Evolutionary conservation across 2,329 filamentous ascomycete genomes (phyloP).

Genomic region (Ophiostoma piceae): DNA sequence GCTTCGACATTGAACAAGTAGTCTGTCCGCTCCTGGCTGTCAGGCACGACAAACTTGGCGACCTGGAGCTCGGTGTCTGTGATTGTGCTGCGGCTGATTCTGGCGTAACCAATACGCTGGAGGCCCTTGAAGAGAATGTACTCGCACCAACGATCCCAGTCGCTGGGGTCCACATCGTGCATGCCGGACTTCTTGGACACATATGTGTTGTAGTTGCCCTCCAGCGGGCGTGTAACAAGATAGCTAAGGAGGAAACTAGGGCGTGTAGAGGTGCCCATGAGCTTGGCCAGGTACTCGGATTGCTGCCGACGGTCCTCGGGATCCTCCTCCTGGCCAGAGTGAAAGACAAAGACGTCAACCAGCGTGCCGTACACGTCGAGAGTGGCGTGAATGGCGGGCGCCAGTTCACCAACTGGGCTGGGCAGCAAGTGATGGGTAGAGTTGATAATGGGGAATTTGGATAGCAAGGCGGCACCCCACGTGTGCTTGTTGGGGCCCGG

Average conservation of each 20-base stretch:
- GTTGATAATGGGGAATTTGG: conserved; percentile 93
- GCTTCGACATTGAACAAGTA: conserved; percentile 46
- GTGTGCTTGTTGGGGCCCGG: conserved; percentile 98
- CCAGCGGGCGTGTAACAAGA: conserved; percentile 79
- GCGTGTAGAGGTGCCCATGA: conserved; percentile 78
- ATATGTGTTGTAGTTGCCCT: conserved; percentile 97
- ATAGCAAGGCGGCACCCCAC: conserved; percentile 87
- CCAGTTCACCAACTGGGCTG: conserved; percentile 87
- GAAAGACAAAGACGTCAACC: conserved; percentile 95
- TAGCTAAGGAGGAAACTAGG: conserved; percentile 86
- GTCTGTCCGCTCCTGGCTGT: conserved; percentile 42
- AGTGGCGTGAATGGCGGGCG: conserved; percentile 94
- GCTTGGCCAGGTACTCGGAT: conserved; percentile 73
- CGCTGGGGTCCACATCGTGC: conserved; percentile 85
- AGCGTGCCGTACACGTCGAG: conserved; percentile 85
- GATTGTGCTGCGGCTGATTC: conserved; percentile 82
- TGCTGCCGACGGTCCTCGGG: conserved; percentile 85
- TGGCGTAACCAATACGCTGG: conserved; percentile 79
- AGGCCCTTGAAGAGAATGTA: conserved; percentile 94
- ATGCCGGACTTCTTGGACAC: conserved; percentile 83
- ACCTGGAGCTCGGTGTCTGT: conserved; percentile 97
- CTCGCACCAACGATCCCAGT: conserved; percentile 99
- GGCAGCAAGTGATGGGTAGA: conserved; percentile 94
- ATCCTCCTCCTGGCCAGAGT: conserved; percentile 97
- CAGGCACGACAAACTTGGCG: conserved; percentile 85